These are phyloP conservation scores for Microbotryum saponariae DNA, from an alignment of 1,284 basidiomycete species.

Conservation along the genomic window DNA sequence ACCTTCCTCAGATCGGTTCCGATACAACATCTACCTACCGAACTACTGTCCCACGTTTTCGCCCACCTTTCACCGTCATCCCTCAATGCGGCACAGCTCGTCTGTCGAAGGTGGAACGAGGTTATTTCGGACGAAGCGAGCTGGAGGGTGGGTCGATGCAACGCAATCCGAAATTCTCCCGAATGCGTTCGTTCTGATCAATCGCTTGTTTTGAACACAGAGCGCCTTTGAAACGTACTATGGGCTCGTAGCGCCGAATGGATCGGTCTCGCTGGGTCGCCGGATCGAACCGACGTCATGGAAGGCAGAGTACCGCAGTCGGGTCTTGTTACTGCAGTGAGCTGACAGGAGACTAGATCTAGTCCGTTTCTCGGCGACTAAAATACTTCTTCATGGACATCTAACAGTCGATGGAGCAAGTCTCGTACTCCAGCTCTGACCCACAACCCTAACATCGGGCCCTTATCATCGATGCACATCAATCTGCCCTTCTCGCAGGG, in stretches of 20 bases:
- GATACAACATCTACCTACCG: constrained; percentile 30
- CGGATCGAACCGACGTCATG: constrained; percentile 28
- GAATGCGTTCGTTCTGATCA: background rate
- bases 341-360: background rate
- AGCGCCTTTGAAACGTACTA: constrained; percentile 29
- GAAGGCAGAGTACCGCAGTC: constrained; percentile 32
- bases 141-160: constrained; percentile 27
- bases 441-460: constrained; percentile 31
- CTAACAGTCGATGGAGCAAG: constrained; percentile 22
- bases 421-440: constrained; percentile 19
- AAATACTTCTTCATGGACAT: background rate
- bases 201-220: background rate
- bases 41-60: constrained; percentile 32
- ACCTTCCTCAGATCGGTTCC: constrained; percentile 14
- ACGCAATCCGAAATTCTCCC: background rate
- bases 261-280: constrained; percentile 16
- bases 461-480: constrained; percentile 21
- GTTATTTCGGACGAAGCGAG: constrained; percentile 31
- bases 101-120: constrained; percentile 29
- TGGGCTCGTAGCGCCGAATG: constrained; percentile 2
- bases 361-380: background rate
- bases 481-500: constrained; percentile 5
- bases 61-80: constrained; percentile 30
- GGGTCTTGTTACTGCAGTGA: constrained; percentile 22
- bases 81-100: constrained; percentile 23